A percentile compares a stretch with the other conserved stretches of the same genome.
phyloP scores from a whole-genome alignment of 2,329 filamentous ascomycete species.

The Beauveria asiatica region DNA sequence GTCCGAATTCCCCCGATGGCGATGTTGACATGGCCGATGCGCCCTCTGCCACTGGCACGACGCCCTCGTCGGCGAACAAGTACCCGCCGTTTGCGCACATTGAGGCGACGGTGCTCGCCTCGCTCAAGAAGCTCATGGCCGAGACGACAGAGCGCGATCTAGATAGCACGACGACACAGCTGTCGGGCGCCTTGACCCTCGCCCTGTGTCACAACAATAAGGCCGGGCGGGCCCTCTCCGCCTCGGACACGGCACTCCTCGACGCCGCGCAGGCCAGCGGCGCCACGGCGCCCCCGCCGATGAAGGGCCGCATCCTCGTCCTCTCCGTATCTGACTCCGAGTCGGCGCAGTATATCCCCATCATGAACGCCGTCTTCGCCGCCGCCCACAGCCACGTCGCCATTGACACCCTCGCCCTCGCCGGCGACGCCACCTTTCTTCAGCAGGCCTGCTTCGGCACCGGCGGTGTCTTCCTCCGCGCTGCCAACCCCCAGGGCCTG shows the following conservation, averaged over 20 bases:
- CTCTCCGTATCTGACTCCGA: slow-evolving; percentile 80
- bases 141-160: slow-evolving; percentile 59
- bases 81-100: slow-evolving; percentile 86
- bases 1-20: slow-evolving; percentile 20
- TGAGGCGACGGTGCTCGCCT: slow-evolving; percentile 68
- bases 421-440: slow-evolving; percentile 80
- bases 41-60: slow-evolving; percentile 22
- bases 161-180: slow-evolving; percentile 69
- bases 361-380: slow-evolving; percentile 98
- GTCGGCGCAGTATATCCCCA: slow-evolving; percentile 88
- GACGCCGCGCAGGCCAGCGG: slow-evolving; percentile 27
- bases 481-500: slow-evolving; percentile 57
- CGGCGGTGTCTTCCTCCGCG: slow-evolving; percentile 46
- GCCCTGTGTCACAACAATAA: slow-evolving; percentile 90
- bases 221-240: slow-evolving; percentile 55
- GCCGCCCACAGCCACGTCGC: slow-evolving; percentile 81
- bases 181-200: slow-evolving; percentile 83
- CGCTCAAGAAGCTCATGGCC: slow-evolving; percentile 64
- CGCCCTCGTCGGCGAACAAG: slow-evolving; percentile 62
- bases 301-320: slow-evolving; percentile 65
- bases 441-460: slow-evolving; percentile 74
- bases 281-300: slow-evolving; percentile 20
- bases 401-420: slow-evolving; percentile 84
- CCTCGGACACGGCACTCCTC: slow-evolving; percentile 39
- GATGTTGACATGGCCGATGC: slow-evolving; percentile 52